Evolutionary conservation across 1,139 yeast genomes (phyloP).

Genomic region (Pichia sp.): DNA sequence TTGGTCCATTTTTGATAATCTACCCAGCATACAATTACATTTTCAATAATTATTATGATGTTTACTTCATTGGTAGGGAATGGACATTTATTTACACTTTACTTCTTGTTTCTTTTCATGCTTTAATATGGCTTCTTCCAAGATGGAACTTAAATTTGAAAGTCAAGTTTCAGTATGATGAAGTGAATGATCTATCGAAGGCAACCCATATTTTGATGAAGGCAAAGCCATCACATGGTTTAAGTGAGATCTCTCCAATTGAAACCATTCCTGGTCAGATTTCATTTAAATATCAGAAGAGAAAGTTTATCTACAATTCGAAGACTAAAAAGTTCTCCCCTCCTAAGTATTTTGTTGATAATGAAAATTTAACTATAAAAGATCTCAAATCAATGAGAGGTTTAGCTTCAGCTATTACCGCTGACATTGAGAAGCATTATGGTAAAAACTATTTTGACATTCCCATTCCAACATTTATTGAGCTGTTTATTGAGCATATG

Average conservation of each 20-base stretch:
- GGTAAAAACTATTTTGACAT: conserved; percentile 88
- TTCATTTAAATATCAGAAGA: conserved; percentile 83
- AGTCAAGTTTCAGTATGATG: conserved; percentile 60
- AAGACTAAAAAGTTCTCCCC: conserved; percentile 58
- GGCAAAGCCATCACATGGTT: conserved; percentile 82
- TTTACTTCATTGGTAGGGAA: conserved; percentile 70
- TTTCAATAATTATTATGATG: conserved; percentile 65
- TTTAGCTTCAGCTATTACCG: conserved; percentile 35
- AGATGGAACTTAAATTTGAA: conserved; percentile 81
- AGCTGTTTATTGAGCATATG: conserved; percentile 93
- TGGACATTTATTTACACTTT: conserved; percentile 83
- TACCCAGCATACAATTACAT: conserved; percentile 71
- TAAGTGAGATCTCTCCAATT: conserved; percentile 69
- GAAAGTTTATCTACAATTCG: conserved; percentile 70
- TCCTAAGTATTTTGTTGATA: conserved; percentile 65
- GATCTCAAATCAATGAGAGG: conserved; percentile 61
- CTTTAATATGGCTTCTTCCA: conserved; percentile 84
- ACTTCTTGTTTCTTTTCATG: conserved; percentile 62
- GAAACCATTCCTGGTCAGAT: conserved; percentile 52
- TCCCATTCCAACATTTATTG: conserved; percentile 87
- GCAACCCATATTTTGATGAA: conserved; percentile 69
- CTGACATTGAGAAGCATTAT: conserved; percentile 50
- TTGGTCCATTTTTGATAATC: conserved; percentile 72
- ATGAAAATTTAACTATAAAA: conserved; percentile 51
- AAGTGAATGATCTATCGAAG: conserved; percentile 35